Percentiles rank a stretch among this genome's conserved stretches.
These are phyloP conservation scores for Cyclotella cryptica DNA, from an alignment of 108 stramenopile genomes.

Conservation along the genomic window DNA sequence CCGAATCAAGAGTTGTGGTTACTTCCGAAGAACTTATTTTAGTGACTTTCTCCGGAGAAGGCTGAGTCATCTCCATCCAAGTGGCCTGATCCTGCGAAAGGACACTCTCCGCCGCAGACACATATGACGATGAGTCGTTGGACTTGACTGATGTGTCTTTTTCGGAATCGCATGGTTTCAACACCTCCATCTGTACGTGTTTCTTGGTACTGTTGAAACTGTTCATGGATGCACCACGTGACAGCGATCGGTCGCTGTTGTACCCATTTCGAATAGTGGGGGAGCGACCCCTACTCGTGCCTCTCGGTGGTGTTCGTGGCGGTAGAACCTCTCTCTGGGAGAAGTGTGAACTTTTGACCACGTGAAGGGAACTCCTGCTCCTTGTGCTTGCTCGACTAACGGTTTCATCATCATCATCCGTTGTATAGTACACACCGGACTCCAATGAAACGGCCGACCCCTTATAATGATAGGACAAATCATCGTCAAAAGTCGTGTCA, in stretches of 20 bases:
- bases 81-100: background rate
- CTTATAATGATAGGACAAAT: background rate
- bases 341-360: background rate
- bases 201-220: background rate
- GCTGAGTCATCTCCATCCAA: slow-evolving; percentile 24
- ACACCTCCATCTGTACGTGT: background rate
- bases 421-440: background rate
- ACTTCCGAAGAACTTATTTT: background rate
- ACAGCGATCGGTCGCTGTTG: slow-evolving; percentile 16
- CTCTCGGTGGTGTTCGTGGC: background rate
- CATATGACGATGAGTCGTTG: background rate
- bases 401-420: slow-evolving; percentile 7
- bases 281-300: slow-evolving; percentile 9
- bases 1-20: background rate
- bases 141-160: background rate
- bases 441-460: slow-evolving; percentile 1
- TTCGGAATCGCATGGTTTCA: background rate
- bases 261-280: slow-evolving; percentile 14
- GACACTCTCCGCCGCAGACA: background rate
- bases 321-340: background rate
- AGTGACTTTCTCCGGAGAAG: background rate
- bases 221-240: background rate
- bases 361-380: background rate
- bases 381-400: slow-evolving; percentile 9
- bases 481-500: background rate